These are phyloP conservation scores for Podochytrium sp. DNA, from an alignment of 192 early-diverging fungal species.

Conservation along the genomic window DNA sequence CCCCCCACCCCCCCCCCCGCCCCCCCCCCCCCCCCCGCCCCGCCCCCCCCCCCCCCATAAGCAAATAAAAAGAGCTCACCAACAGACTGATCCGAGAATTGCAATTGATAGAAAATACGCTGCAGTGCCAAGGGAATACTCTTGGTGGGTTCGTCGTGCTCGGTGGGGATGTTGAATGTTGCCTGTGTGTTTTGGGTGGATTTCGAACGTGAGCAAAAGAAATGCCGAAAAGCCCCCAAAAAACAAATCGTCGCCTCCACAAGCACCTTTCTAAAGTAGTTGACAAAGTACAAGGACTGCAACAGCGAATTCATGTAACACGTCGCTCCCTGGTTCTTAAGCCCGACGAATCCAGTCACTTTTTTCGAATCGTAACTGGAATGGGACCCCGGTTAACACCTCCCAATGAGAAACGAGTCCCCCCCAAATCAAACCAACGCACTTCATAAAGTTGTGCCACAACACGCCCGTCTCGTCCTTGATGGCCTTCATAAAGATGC, in stretches of 20 bases:
- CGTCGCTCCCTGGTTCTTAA: conserved; percentile 97
- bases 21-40: no score
- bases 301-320: conserved; percentile 99
- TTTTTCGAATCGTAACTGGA: conserved; percentile 86
- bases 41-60: no score
- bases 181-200: no score
- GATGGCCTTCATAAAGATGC: conserved; percentile 74
- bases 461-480: conserved; percentile 89
- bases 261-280: conserved; percentile 79
- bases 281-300: conserved; percentile 94
- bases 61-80: conserved; percentile 46
- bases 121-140: conserved; percentile 90
- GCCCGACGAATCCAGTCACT: conserved; percentile 88
- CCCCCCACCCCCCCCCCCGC: no score
- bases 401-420: background rate
- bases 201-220: no score
- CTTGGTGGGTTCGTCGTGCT: conserved; percentile 84
- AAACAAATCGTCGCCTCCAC: no score
- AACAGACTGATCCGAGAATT: conserved; percentile 71
- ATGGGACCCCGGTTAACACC: background rate
- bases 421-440: conserved; percentile 33
- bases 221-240: no score
- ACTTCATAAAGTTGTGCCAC: conserved; percentile 94
- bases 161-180: conserved; percentile 91
- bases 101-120: conserved; percentile 91